These are phyloP conservation scores for Melanogaster broomeanus DNA, from an alignment of 768 basidiomycete species.

Conservation along the genomic window DNA sequence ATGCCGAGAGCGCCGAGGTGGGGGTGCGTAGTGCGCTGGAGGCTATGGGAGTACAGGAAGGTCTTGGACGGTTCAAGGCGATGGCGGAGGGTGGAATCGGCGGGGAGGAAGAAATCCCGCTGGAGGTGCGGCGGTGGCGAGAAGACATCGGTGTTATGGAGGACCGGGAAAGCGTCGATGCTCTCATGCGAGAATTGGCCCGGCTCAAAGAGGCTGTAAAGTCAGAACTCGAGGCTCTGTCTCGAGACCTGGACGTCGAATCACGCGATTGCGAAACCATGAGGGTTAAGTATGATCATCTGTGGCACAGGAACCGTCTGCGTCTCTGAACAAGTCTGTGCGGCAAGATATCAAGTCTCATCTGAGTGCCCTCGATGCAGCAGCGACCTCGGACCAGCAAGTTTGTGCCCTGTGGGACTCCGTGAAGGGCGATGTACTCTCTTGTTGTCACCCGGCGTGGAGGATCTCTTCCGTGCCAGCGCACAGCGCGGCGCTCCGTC, in stretches of 20 bases:
- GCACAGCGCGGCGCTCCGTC: slow-evolving; percentile 39
- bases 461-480: slow-evolving; percentile 62
- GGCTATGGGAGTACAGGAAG: slow-evolving; percentile 75
- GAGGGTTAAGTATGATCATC: slow-evolving; percentile 84
- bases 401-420: slow-evolving; percentile 72
- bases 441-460: slow-evolving; percentile 59
- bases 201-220: slow-evolving; percentile 59
- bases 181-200: slow-evolving; percentile 57
- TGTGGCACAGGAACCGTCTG: slow-evolving; percentile 86
- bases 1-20: slow-evolving; percentile 79
- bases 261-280: slow-evolving; percentile 84
- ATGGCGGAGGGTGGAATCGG: slow-evolving; percentile 68
- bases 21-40: slow-evolving; percentile 81
- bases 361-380: slow-evolving; percentile 69
- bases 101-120: slow-evolving; percentile 66
- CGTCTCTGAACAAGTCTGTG: slow-evolving; percentile 65
- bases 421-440: slow-evolving; percentile 64
- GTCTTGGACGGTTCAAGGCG: slow-evolving; percentile 64
- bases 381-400: slow-evolving; percentile 76
- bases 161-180: slow-evolving; percentile 66
- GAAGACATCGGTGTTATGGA: slow-evolving; percentile 75
- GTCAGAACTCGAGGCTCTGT: slow-evolving; percentile 60
- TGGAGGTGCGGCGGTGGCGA: slow-evolving; percentile 71
- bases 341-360: slow-evolving; percentile 83
- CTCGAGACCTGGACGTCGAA: slow-evolving; percentile 76